Base-by-base conservation (phyloP, 2,329 filamentous ascomycete species). In the Cladophialophora chaetospira region DNA sequence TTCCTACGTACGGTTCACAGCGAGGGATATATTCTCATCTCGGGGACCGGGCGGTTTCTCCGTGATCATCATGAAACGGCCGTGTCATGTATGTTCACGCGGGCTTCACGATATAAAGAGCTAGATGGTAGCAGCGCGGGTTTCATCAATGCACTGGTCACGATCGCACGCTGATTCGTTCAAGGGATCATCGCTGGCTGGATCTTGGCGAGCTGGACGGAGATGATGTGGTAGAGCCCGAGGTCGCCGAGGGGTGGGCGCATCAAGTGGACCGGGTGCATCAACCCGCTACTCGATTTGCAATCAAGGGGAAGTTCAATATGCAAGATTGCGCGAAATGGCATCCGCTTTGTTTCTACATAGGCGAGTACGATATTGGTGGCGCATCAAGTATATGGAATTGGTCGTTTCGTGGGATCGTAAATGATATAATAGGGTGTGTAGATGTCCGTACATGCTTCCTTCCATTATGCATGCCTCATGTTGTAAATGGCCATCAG, bases 231-330 rank as follows among this genome's bases (percentile, higher is more conserved):
- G 15, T 54, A 54, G 43, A 58, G 48, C 55, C 55, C 55, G 55
- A 58, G 44, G 55, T 58, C 50, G 49, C 50, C 55, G 55, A 54
- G 15, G 42, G 31, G 38, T 43, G 38, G 49, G 28, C 26, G 50
- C 26, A 42, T 36, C 10, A 38, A 42, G 23, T 42, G 25, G n/a
- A 40, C 48, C n/a, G 28, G 26, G 5, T 15, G 17, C 31, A 38
- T 17, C 21, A 26, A 36, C 29, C 10, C 29, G 21, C 46, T 26
- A 26, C 35, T 38, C 35, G 46, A 26, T 15, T 36, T 17, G 38
- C 36, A n/a, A 31, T 21, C 36, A 33, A 17, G 25, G 42, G 35
- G 13, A 19, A 40, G 23, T 29, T 23, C 23, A 28, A 31, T 8
- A 33, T 6, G 29, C 29, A 47, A 47, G 23, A 29, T 33, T 47